Conservation (phyloP, 352 stramenopile genomes). For the Stramenopiles sp. region DNA sequence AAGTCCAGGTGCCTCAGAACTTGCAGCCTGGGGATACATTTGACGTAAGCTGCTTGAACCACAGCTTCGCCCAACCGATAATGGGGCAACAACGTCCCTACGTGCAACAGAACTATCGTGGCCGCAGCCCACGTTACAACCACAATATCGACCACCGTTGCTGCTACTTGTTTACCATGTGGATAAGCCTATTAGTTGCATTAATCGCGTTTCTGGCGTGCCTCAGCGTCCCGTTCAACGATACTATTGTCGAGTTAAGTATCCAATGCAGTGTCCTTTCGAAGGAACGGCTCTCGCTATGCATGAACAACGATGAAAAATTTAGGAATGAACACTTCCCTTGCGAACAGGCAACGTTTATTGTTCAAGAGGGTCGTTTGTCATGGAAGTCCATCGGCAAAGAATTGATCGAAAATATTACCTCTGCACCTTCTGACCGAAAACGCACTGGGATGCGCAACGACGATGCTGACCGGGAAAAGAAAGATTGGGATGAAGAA, state of each 20-base stretch:
- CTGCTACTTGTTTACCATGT: constrained; percentile 3
- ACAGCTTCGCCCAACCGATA: constrained; percentile 6
- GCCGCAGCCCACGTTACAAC: background rate
- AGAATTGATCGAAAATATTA: constrained; percentile 4
- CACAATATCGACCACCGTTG: constrained; percentile 1
- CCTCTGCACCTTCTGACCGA: constrained; percentile 3
- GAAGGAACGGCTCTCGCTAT: constrained; percentile 6
- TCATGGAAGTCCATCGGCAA: constrained; percentile 7
- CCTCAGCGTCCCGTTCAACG: background rate
- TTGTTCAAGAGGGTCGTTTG: constrained; percentile 5
- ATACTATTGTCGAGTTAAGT: background rate
- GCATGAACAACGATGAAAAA: background rate
- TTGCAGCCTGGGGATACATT: constrained; percentile 4
- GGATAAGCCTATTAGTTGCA: background rate
- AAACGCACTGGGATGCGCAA: background rate
- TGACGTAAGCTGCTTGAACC: constrained; percentile 7
- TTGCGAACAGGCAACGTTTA: constrained; percentile 3
- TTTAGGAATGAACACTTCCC: background rate
- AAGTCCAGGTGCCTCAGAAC: constrained; percentile 6
- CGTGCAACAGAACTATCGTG: constrained; percentile 2
- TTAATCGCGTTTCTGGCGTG: background rate
- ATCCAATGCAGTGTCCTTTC: background rate
- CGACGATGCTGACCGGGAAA: constrained; percentile 3
- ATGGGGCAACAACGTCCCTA: constrained; percentile 6
- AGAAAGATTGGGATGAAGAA: constrained; percentile 7